phyloP scores from a whole-genome alignment of 495 filamentous ascomycete species.

The Aspergillus avenaceus region DNA sequence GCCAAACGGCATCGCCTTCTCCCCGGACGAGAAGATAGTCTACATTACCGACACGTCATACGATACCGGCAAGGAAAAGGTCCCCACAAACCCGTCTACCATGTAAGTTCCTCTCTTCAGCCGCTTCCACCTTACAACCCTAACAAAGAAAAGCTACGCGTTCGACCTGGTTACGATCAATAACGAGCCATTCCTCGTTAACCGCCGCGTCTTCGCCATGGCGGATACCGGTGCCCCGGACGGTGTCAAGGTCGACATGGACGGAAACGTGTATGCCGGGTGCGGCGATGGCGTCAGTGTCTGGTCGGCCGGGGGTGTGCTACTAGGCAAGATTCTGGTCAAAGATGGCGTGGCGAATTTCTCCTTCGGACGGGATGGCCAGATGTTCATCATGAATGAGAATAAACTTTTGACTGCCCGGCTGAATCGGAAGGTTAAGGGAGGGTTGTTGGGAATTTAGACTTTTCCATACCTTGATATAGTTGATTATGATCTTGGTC shows the following conservation, averaged over 20 bases:
- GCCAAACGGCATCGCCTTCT: constrained; percentile 47
- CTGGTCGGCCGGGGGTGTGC: constrained; percentile 52
- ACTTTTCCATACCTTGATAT: too few species aligned
- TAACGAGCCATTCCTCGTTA: constrained; percentile 38
- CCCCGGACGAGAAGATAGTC: constrained; percentile 40
- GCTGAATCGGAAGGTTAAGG: constrained; percentile 23
- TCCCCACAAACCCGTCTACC: constrained; percentile 15
- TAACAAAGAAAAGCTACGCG: constrained; percentile 23
- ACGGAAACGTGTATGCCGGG: constrained; percentile 60
- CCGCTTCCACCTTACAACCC: too few species aligned
- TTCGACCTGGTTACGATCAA: constrained; percentile 20
- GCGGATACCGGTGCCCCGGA: constrained; percentile 52
- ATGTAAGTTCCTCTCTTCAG: constrained; percentile 12
- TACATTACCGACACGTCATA: constrained; percentile 49
- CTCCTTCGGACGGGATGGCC: constrained; percentile 38
- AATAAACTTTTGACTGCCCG: constrained; percentile 37
- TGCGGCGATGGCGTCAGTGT: constrained; percentile 60
- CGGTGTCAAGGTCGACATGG: constrained; percentile 56
- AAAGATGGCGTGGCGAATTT: constrained; percentile 38
- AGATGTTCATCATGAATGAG: constrained; percentile 41
- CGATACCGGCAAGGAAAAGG: constrained; percentile 21
- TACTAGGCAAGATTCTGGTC: constrained; percentile 50
- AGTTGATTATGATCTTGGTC: too few species aligned
- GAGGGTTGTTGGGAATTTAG: constrained; percentile 24
- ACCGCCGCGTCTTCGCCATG: constrained; percentile 57